These are phyloP conservation scores for Elsinoe ampelina DNA, from an alignment of 2,329 filamentous ascomycete species.

Conservation along the genomic window DNA sequence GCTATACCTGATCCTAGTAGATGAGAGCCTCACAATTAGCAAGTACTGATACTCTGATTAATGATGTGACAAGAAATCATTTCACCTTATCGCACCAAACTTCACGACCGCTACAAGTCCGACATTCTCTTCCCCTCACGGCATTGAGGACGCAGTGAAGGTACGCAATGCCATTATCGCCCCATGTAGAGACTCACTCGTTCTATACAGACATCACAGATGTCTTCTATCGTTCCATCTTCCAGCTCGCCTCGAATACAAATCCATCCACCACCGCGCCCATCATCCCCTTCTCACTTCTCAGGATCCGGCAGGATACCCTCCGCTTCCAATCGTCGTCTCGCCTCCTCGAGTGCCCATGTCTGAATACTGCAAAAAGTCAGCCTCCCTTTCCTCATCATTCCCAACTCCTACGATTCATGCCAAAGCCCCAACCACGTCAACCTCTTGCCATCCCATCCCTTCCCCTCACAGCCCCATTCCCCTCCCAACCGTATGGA, in stretches of 20 bases:
- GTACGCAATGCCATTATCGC: slow-evolving; percentile 1
- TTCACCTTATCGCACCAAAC: neutral
- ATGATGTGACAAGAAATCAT: neutral
- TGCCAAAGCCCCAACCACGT: neutral
- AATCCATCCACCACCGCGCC: neutral
- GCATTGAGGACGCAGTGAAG: neutral
- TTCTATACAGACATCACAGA: slow-evolving; percentile 10
- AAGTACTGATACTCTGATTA: neutral
- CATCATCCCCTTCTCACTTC: slow-evolving; percentile 17
- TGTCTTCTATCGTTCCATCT: neutral
- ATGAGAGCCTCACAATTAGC: no score
- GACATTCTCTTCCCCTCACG: neutral
- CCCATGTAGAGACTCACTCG: neutral
- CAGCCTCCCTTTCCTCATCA: slow-evolving; percentile 16
- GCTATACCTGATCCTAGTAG: no score
- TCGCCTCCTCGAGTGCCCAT: slow-evolving; percentile 95
- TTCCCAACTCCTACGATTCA: neutral
- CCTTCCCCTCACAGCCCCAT: neutral
- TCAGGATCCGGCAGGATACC: slow-evolving; percentile 79
- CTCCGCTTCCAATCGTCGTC: slow-evolving; percentile 89
- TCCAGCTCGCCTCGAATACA: neutral
- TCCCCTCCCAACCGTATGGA: neutral
- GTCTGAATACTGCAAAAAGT: slow-evolving; percentile 74
- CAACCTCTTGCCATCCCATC: neutral
- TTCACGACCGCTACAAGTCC: neutral